A percentile compares a stretch with the other conserved stretches of the same genome.
These are phyloP conservation scores for Flaveria sonorensis DNA, from an alignment of 129 eudicot genomes.

Conservation along the genomic window DNA sequence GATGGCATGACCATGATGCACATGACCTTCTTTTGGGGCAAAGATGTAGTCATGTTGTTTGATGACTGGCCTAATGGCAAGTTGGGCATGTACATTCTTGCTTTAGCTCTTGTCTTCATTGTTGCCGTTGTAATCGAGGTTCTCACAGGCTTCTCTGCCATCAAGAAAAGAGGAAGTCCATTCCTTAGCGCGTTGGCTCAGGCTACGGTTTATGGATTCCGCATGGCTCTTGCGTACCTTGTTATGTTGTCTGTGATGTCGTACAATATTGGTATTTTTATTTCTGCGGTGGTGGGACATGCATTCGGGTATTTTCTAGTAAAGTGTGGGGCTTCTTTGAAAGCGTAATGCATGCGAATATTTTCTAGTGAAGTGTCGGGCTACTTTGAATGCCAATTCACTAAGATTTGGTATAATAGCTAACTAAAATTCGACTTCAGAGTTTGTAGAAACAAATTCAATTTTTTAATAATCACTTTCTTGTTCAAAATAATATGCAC, in stretches of 20 bases:
- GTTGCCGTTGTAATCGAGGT: slow-evolving; percentile 44
- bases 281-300: slow-evolving; percentile 52
- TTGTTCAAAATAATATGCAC: background rate
- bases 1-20: slow-evolving; percentile 56
- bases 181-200: slow-evolving; percentile 33
- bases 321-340: slow-evolving; percentile 35
- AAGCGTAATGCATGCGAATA: background rate
- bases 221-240: slow-evolving; percentile 56
- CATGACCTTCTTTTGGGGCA: slow-evolving; percentile 71
- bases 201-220: slow-evolving; percentile 42
- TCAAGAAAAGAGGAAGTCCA: slow-evolving; percentile 31
- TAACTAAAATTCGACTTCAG: background rate
- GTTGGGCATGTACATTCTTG: slow-evolving; percentile 61
- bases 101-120: slow-evolving; percentile 46
- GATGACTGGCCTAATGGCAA: slow-evolving; percentile 53
- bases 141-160: slow-evolving; percentile 24
- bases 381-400: background rate
- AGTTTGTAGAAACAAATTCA: background rate
- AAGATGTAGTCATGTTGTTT: slow-evolving; percentile 48
- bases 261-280: slow-evolving; percentile 56
- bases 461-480: background rate
- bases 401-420: background rate
- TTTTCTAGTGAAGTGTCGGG: too few relatives aligned
- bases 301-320: slow-evolving; percentile 48
- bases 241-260: slow-evolving; percentile 79